A percentile compares a stretch with the other conserved stretches of the same genome.
Conservation (phyloP, 352 stramenopile species). For the Phytophthora cryptogea region DNA sequence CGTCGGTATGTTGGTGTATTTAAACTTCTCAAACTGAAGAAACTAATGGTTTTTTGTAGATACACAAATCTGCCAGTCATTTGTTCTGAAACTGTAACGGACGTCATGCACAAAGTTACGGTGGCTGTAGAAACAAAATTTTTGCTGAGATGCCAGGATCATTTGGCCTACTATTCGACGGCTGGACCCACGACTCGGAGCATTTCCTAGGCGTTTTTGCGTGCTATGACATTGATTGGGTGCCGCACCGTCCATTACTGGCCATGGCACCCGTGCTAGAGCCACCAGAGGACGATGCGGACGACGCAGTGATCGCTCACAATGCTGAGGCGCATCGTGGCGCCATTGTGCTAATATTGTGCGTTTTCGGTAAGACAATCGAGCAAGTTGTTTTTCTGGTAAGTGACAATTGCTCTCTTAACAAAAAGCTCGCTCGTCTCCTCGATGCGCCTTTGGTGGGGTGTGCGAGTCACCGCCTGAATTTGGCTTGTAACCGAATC, state of each 20-base stretch:
- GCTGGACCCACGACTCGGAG: constrained; percentile 7
- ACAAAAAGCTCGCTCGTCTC: constrained; percentile 5
- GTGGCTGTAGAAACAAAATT: constrained; percentile 3
- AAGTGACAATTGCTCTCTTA: constrained; percentile 11
- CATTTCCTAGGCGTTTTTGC: constrained; percentile 9
- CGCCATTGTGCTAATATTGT: neutral
- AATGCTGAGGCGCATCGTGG: constrained; percentile 9
- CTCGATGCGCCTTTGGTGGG: constrained; percentile 2
- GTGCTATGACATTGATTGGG: constrained; percentile 9
- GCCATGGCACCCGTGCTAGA: constrained; percentile 8
- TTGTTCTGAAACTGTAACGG: constrained; percentile 7
- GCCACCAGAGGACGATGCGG: neutral
- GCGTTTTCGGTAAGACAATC: constrained; percentile 9
- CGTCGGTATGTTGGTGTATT: constrained; percentile 1
- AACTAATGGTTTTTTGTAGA: neutral
- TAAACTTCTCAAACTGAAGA: neutral
- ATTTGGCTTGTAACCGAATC: constrained; percentile 1
- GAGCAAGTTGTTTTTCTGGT: constrained; percentile 17
- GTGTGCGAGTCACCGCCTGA: constrained; percentile 11
- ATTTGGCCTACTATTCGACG: constrained; percentile 13
- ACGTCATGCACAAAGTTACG: constrained; percentile 2
- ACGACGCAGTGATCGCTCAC: constrained; percentile 1
- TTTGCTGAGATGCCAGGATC: neutral
- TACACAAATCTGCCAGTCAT: constrained; percentile 4
- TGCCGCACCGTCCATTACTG: constrained; percentile 1